Evolutionary conservation across 805 yeast species (phyloP).

Genomic region (Wickerhamomyces mucosus): DNA sequence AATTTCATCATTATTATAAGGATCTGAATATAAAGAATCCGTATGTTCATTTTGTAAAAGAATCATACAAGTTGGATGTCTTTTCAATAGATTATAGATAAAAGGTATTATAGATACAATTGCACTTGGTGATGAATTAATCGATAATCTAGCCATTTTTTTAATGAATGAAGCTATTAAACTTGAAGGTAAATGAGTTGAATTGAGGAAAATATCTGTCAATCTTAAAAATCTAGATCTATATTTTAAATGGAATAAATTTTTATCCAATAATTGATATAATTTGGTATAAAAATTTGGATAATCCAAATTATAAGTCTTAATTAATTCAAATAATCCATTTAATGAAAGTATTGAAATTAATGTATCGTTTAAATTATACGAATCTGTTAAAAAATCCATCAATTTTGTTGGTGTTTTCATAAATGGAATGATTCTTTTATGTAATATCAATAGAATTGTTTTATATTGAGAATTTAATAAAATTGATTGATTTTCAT

Average conservation of each 20-base stretch:
- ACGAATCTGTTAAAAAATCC: conserved; percentile 91
- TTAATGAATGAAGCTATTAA: conserved; percentile 87
- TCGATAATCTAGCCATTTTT: conserved; percentile 60
- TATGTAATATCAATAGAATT: conserved; percentile 63
- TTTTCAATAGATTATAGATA: conserved; percentile 76
- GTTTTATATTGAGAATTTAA: conserved; percentile 54
- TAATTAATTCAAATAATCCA: conserved; percentile 82
- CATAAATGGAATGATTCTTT: conserved; percentile 74
- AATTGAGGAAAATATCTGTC: conserved; percentile 74
- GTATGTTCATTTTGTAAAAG: conserved; percentile 48
- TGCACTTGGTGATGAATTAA: conserved; percentile 82
- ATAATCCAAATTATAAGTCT: conserved; percentile 73
- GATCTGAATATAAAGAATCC: conserved; percentile 39
- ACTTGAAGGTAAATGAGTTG: conserved; percentile 78
- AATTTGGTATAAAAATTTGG: conserved; percentile 82
- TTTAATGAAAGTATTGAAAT: conserved; percentile 74
- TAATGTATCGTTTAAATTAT: conserved; percentile 44
- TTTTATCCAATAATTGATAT: conserved; percentile 70
- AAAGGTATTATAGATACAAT: conserved; percentile 85
- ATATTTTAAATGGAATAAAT: conserved; percentile 66
- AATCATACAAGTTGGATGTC: conserved; percentile 92
- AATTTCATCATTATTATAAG: conserved; percentile 49
- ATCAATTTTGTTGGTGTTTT: conserved; percentile 72
- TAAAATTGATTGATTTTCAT: no score
- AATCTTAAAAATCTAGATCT: conserved; percentile 83